Evolutionary conservation across 2,329 filamentous ascomycete genomes (phyloP).

Genomic region (Leptographium lundbergii): DNA sequence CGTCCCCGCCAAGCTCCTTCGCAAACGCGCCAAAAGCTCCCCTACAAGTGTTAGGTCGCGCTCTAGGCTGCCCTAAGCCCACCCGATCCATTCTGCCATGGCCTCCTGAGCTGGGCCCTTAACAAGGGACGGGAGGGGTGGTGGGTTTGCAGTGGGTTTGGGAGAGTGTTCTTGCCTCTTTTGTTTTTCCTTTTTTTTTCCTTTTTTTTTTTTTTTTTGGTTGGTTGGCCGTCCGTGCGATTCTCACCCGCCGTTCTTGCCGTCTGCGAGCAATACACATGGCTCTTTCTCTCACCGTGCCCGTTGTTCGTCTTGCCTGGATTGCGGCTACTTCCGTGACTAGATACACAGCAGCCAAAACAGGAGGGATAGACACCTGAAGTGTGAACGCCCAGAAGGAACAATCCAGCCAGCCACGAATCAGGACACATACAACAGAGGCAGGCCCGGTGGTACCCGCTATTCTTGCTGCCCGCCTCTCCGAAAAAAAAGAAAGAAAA

Average conservation of each 20-base stretch:
- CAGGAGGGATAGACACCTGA: background rate
- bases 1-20: background rate
- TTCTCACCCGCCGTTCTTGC: background rate
- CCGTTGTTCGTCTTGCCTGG: background rate
- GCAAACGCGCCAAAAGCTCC: background rate
- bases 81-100: background rate
- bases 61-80: background rate
- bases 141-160: too few species aligned
- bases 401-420: background rate
- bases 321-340: background rate
- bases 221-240: background rate
- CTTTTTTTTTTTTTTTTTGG: background rate
- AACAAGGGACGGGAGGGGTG: too few species aligned
- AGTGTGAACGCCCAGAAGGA: background rate
- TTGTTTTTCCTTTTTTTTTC: background rate
- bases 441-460: background rate
- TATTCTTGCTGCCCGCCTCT: background rate
- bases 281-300: too few species aligned
- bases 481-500: background rate
- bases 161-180: background rate
- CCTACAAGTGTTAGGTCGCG: background rate
- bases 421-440: background rate
- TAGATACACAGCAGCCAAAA: background rate
- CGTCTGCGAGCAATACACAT: too few species aligned
- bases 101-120: background rate